Evolutionary conservation across 192 early-diverging fungal species (phyloP).

Genomic region (Backusella tarrabulga): DNA sequence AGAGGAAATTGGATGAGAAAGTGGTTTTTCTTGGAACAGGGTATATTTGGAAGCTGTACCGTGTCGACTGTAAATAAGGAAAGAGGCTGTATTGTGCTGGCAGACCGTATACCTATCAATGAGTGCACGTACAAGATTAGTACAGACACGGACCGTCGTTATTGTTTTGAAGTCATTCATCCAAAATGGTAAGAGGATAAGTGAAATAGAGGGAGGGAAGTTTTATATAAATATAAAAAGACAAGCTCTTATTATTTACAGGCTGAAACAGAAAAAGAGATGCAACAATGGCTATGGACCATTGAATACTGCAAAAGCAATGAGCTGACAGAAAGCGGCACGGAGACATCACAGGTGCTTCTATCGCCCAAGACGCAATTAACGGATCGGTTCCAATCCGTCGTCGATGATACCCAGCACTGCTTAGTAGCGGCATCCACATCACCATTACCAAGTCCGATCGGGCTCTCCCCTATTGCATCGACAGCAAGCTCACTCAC

Average conservation of each 20-base stretch:
- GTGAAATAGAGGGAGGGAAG: too few species aligned
- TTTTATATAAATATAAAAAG: neutral
- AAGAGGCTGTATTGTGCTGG: constrained; percentile 29
- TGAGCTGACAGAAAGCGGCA: neutral
- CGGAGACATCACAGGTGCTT: neutral
- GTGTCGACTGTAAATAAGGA: constrained; percentile 41
- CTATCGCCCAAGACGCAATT: neutral
- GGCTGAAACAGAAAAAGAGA: constrained; percentile 71
- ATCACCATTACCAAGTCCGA: neutral
- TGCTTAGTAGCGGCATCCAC: neutral
- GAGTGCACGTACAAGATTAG: constrained; percentile 54
- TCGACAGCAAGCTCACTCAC: constrained; percentile 20
- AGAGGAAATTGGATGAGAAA: constrained; percentile 50
- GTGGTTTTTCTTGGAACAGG: constrained; percentile 64
- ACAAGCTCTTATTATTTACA: constrained; percentile 48
- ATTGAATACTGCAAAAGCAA: constrained; percentile 15
- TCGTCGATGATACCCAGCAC: neutral
- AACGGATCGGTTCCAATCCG: neutral
- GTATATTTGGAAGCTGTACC: constrained; percentile 48
- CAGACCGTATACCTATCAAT: constrained; percentile 53
- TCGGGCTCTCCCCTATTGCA: neutral
- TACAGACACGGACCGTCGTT: constrained; percentile 59
- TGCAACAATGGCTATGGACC: constrained; percentile 58
- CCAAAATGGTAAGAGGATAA: constrained; percentile 50
- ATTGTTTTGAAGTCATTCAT: constrained; percentile 69